Evolutionary conservation across 2,329 filamentous ascomycete species (phyloP), one percentile per base, ranked within the genome.

Genomic region (Coniella vitis): DNA sequence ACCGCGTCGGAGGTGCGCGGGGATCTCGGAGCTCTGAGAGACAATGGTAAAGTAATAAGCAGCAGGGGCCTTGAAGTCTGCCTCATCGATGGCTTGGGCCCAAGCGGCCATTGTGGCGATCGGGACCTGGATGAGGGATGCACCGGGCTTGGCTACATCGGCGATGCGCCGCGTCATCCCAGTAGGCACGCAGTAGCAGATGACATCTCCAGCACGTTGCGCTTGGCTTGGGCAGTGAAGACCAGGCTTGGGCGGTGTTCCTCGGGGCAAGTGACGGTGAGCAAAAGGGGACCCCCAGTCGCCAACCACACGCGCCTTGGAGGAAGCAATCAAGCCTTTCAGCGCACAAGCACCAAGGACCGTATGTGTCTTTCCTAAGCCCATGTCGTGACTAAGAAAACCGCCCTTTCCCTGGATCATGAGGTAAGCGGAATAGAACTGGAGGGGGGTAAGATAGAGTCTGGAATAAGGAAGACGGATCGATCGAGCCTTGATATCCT

Each of bases 201-300:
- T 1, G 1, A 21, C n/a, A 2, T 37, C 45, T 0, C 14, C 3
- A 1, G 13, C 8, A 2, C 49, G 37, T 2, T 45, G 16, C 10
- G 8, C 4, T 14, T 51, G 49, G 21, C 49, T 48, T 12, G 49
- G 45, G 19, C 49, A 48, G 5, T 34, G 25, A 10, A 12, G 9
- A 9, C 31, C 3, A 17, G 19, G 1, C 1, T 1, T 2, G 19
- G 22, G 5, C 3, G 9, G 2, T 7, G 22, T 4, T 7, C 20
- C 10, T 3, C 35, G 36, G 7, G 38, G 38, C 10, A 44, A 40
- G 17, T 51, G 49, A 1, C 38, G 20, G 19, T 36, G 19, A 3
- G 13, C 14, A 1, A n/a, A 35, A 1, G 20, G 31, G 10, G 16
- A 17, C 1, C 35, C 40, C 44, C 45, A 48, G 4, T 35, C 49